Base-by-base conservation (phyloP, 2,329 filamentous ascomycete genomes). In the Fusarium tanahbumbuense region DNA sequence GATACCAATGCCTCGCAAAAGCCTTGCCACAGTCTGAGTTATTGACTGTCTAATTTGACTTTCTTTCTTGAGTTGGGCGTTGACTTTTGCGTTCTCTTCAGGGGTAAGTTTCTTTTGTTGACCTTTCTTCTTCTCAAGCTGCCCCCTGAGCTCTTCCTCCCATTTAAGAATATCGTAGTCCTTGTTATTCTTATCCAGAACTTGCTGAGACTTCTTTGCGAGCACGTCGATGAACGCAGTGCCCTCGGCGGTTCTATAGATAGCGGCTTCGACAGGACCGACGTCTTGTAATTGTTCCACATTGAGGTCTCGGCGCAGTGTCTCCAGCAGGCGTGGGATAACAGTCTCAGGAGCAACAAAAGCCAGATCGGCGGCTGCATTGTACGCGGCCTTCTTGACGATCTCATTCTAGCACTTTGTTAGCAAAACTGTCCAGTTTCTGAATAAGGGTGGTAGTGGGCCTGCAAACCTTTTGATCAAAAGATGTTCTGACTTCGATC, bases 81-180 rank as follows among this genome's bases (percentile, higher is more conserved):
- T 95, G 60, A 98, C 92, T 80, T 97, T 98, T 30, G 91, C 88
- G 71, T 91, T 91, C 76, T 99, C 95, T 37, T 98, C 96, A 1
- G 93, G 82, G 0, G 93, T 96, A 12, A 98, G 88, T 81, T 98
- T 99, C 83, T 94, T 95, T 74, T 93, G 89, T 64, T 92, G 89
- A 2, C 95, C 95, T 79, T 95, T 97, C 84, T 98, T 99, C 77
- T 93, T 87, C n/a, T 94, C 94, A 42, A 99, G 82, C 74, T 98
- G 93, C 41, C 89, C 87, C 60, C 94, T 87, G 10, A 99, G 85
- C 70, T 99, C 96, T 78, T 95, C 92, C 80, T 99, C 96, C 96
- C 97, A 99, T 80, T 97, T 98, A 42, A 98, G 81, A 2, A 93
- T 97, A 74, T 99, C 93, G 75, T 98, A 97, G 78, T 98, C 96